These are phyloP conservation scores for Chenopodium suecicum DNA, from an alignment of 148 eudicot species.

Conservation along the genomic window DNA sequence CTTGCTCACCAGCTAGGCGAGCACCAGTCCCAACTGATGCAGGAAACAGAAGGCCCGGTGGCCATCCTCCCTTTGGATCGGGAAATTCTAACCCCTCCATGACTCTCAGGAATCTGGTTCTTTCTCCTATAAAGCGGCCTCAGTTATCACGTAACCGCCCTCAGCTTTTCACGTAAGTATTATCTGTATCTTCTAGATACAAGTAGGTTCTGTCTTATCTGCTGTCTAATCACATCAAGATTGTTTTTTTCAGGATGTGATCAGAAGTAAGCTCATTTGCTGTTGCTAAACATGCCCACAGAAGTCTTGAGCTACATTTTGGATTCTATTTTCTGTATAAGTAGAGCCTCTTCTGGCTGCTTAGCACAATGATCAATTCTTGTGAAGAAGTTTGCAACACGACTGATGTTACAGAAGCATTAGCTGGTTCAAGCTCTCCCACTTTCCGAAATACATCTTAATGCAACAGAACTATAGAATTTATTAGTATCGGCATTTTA, in stretches of 20 bases:
- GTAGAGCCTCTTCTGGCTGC: background rate
- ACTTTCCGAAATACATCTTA: background rate
- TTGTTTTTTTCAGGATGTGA: constrained; percentile 30
- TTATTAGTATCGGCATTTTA: background rate
- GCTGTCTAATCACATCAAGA: background rate
- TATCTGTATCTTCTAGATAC: background rate
- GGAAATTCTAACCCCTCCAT: constrained; percentile 72
- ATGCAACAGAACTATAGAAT: background rate
- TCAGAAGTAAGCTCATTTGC: background rate
- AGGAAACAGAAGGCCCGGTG: constrained; percentile 57
- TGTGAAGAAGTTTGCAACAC: constrained; percentile 3
- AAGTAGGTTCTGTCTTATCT: background rate
- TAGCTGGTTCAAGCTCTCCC: background rate
- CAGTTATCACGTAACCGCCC: constrained; percentile 72
- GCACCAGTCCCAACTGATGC: constrained; percentile 43
- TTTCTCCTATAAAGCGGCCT: constrained; percentile 89
- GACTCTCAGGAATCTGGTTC: constrained; percentile 72
- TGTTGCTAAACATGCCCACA: constrained; percentile 3
- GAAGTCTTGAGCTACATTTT: background rate
- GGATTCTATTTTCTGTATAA: background rate
- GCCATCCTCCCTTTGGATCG: constrained; percentile 47
- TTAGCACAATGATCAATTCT: background rate
- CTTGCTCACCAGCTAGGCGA: constrained; percentile 60
- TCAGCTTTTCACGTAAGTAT: constrained; percentile 73
- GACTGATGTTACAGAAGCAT: background rate